phyloP scores from a whole-genome alignment of 768 basidiomycete species.

The Boletus pseudopeckii region DNA sequence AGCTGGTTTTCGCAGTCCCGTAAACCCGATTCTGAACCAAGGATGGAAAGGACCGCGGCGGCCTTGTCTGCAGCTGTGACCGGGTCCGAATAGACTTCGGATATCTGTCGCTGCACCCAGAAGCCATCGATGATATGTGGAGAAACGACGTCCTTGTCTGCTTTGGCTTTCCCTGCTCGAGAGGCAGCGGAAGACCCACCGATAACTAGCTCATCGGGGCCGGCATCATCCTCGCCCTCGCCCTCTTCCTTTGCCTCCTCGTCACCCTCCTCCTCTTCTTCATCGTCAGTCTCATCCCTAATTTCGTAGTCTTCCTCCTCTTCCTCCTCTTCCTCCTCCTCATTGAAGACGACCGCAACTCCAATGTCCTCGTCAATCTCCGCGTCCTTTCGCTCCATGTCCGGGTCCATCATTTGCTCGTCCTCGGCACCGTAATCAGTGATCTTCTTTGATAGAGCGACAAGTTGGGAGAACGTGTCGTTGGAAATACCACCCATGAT shows the following conservation, averaged over 20 bases:
- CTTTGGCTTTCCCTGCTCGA: conserved; percentile 45
- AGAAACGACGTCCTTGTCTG: conserved; percentile 76
- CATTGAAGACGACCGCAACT: conserved; percentile 97
- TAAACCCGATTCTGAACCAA: conserved; percentile 80
- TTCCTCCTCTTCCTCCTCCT: conserved; percentile 93
- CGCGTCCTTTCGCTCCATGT: conserved; percentile 75
- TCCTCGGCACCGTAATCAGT: conserved; percentile 94
- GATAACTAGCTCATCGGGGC: conserved; percentile 73
- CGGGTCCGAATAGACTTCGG: conserved; percentile 89
- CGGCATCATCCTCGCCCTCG: conserved; percentile 44
- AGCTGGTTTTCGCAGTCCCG: conserved; percentile 95
- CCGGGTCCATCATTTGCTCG: conserved; percentile 72
- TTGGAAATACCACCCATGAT: conserved; percentile 59
- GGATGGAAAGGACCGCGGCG: conserved; percentile 73
- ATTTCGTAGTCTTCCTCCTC: conserved; percentile 89
- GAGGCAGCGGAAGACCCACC: conserved; percentile 59
- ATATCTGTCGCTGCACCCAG: conserved; percentile 96
- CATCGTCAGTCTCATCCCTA: conserved; percentile 74
- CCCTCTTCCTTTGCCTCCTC: conserved; percentile 43
- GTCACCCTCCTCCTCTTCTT: conserved; percentile 58
- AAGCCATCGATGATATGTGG: conserved; percentile 94
- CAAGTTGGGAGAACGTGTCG: conserved; percentile 79
- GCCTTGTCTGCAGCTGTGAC: conserved; percentile 94
- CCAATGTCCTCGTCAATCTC: conserved; percentile 95
- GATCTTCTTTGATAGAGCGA: conserved; percentile 88